Conservation (phyloP, 768 basidiomycete species). For the Leccinum uliginosum region DNA sequence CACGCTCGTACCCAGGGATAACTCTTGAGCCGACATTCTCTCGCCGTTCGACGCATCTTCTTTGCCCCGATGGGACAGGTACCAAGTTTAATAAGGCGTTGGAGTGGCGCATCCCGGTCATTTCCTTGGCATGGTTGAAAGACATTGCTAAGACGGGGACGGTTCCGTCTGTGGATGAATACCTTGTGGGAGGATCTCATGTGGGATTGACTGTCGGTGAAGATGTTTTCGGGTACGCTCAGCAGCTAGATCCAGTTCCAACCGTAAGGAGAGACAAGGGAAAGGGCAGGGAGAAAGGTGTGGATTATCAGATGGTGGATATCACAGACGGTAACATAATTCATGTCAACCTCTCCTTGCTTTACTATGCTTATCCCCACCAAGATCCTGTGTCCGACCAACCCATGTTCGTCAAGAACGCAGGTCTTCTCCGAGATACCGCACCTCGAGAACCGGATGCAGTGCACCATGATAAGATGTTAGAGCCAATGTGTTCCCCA, state of each 20-base stretch:
- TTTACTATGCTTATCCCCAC: background rate
- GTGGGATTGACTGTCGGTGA: conserved; percentile 38
- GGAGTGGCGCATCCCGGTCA: conserved; percentile 76
- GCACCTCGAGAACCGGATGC: background rate
- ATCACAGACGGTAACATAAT: conserved; percentile 35
- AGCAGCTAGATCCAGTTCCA: background rate
- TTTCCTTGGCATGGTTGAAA: conserved; percentile 67
- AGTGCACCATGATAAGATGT: background rate
- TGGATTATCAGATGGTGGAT: conserved; percentile 30
- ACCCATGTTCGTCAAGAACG: conserved; percentile 19
- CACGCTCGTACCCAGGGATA: conserved; percentile 40
- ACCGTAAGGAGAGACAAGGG: conserved; percentile 17
- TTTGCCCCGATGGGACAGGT: conserved; percentile 69
- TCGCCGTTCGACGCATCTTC: conserved; percentile 68
- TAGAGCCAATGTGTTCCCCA: background rate
- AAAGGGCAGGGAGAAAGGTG: conserved; percentile 33
- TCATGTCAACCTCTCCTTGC: background rate
- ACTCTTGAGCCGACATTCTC: conserved; percentile 55
- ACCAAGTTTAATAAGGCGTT: conserved; percentile 73
- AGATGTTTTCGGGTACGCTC: conserved; percentile 16
- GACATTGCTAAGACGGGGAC: conserved; percentile 50
- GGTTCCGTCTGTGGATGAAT: conserved; percentile 36
- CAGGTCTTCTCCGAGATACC: conserved; percentile 20
- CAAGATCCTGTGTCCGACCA: conserved; percentile 7
- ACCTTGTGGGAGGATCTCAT: conserved; percentile 27